Base-by-base conservation (phyloP, 2,329 filamentous ascomycete genomes). In the Xenoacremonium recifei region DNA sequence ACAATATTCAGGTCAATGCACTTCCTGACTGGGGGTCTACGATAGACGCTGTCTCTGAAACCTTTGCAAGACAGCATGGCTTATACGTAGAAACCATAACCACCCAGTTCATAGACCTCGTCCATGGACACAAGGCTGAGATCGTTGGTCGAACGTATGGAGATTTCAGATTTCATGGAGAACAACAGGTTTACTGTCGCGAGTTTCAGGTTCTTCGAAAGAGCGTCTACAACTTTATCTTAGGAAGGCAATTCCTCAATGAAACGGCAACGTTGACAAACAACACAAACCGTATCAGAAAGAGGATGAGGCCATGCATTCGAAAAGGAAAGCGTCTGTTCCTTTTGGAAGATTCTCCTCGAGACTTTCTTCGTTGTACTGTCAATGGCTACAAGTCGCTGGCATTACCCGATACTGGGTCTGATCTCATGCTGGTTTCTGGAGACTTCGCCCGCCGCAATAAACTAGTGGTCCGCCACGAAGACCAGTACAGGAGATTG, bases 381-480 rank as follows among this genome's bases (percentile, higher is more conserved):
- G 35, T 45, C 23, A 37, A 37, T 29, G 43, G 38, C 15, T 17
- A 29, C 17, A 17, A 29, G 9, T 38, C 34, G 15, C 23, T 21
- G 4, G 43, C 43, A 12, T 34, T 46, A 15, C 44, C 44, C 6
- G 44, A 46, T 20, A 46, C 44, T 10, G 44, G 44, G 6, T 46
- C 39, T 5, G 35, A 44, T 15, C 31, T 44, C 19, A 44, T 40
- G 42, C 32, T 36, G 25, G 30, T 44, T 4, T 44, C 42, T 4
- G 42, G 42, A n/a, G 30, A 40, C 5, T 44, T 40, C 21, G 42
- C 27, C n/a, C 42, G 42, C 15, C 37, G 41, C 7, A 44, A 39
- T 16, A 25, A 25, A 5, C 29, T 44, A 11, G 21, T 35, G n/a
- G 31, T 39, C 4, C 27, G 31, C 16, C 35, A 31, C 6, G 35